A percentile compares a stretch with the other conserved stretches of the same genome.
phyloP scores from a whole-genome alignment of 495 filamentous ascomycete species.

The Neurospora hispaniola region DNA sequence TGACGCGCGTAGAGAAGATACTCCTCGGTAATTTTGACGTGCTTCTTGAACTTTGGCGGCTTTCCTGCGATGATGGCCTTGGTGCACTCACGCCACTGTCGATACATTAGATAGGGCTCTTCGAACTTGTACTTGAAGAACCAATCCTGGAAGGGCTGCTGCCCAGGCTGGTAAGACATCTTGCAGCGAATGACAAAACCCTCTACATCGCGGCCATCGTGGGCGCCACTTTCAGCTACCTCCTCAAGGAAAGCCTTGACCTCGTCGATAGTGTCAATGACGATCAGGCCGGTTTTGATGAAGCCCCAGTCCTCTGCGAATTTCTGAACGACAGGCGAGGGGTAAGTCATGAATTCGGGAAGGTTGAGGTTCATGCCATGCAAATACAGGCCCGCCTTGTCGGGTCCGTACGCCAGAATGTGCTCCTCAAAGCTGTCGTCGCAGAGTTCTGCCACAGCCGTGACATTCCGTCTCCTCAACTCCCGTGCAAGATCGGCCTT shows the following conservation, averaged over 20 bases:
- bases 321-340: slow-evolving; percentile 63
- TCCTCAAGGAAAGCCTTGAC: slow-evolving; percentile 73
- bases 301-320: slow-evolving; percentile 95
- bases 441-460: slow-evolving; percentile 91
- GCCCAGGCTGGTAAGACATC: slow-evolving; percentile 29
- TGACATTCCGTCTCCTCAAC: slow-evolving; percentile 71
- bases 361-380: slow-evolving; percentile 94
- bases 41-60: slow-evolving; percentile 69
- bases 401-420: slow-evolving; percentile 79
- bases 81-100: slow-evolving; percentile 96
- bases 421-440: slow-evolving; percentile 96
- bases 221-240: slow-evolving; percentile 75
- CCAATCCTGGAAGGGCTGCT: slow-evolving; percentile 62
- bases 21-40: slow-evolving; percentile 79
- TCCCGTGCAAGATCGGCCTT: slow-evolving; percentile 63
- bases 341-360: slow-evolving; percentile 77
- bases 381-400: slow-evolving; percentile 81
- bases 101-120: slow-evolving; percentile 95
- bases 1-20: slow-evolving; percentile 74
- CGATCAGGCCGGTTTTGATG: slow-evolving; percentile 70
- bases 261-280: slow-evolving; percentile 59
- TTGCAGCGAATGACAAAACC: slow-evolving; percentile 94
- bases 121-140: slow-evolving; percentile 99
- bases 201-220: slow-evolving; percentile 84
- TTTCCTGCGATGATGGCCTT: slow-evolving; percentile 76